Evolutionary conservation across 108 stramenopile species (phyloP).

Genomic region (Epipyxis sp.): DNA sequence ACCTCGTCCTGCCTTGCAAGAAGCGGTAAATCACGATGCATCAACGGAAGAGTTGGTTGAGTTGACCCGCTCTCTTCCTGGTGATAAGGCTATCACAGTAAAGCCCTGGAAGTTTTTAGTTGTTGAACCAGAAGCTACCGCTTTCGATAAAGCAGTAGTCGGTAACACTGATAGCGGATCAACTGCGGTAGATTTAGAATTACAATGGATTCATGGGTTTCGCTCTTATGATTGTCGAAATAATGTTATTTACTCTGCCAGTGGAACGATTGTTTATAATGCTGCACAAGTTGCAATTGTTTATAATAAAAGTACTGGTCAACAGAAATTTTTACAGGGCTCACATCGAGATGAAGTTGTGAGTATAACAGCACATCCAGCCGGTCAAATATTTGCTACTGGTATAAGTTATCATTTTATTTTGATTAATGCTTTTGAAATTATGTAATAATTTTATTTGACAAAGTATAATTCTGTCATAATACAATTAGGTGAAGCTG

Average conservation of each 20-base stretch:
- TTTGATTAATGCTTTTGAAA: too few species aligned
- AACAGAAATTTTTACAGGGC: conserved; percentile 22
- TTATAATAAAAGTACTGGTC: conserved; percentile 9
- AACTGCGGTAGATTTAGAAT: background rate
- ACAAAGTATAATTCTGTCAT: too few species aligned
- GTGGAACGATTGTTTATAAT: conserved; percentile 11
- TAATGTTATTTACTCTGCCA: conserved; percentile 17
- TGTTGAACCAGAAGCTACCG: background rate
- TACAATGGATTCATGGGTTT: conserved; percentile 16
- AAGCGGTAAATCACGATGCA: conserved; percentile 14
- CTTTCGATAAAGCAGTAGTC: background rate
- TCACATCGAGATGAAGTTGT: conserved; percentile 20
- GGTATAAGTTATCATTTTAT: too few species aligned
- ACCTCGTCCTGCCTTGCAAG: background rate
- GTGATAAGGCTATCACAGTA: background rate
- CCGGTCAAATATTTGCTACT: conserved; percentile 32
- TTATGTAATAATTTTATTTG: too few species aligned
- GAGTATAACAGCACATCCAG: conserved; percentile 2
- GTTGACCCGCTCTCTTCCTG: background rate
- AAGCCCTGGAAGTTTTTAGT: background rate
- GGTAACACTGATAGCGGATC: background rate
- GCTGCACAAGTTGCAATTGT: conserved; percentile 13
- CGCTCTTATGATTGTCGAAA: conserved; percentile 15
- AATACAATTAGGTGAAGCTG: too few species aligned
- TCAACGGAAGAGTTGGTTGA: conserved; percentile 11